Percentiles rank a stretch among this genome's conserved stretches.
phyloP scores from a whole-genome alignment of 106 monocot species.

The Phalaenopsis aphrodite region DNA sequence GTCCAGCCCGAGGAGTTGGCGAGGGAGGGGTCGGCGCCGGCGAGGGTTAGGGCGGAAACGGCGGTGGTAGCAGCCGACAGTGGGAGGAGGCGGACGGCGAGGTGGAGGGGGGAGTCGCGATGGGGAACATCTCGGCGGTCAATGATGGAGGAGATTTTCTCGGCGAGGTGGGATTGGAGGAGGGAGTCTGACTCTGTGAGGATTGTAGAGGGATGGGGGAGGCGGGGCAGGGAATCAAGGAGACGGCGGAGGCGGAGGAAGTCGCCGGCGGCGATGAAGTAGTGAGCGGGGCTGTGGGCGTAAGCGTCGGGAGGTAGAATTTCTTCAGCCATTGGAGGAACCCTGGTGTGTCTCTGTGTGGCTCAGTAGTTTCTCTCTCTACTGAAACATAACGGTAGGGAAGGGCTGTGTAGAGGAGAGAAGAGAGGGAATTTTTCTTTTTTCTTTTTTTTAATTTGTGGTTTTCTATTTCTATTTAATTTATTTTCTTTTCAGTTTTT shows the following conservation, averaged over 20 bases:
- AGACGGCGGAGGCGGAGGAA: constrained; percentile 17
- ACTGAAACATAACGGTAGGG: background rate
- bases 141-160: constrained; percentile 31
- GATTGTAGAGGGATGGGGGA: constrained; percentile 36
- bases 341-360: background rate
- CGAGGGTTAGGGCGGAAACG: constrained; percentile 24
- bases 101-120: constrained; percentile 69
- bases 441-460: background rate
- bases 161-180: constrained; percentile 21
- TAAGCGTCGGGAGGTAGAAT: constrained; percentile 15
- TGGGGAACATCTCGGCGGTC: constrained; percentile 78
- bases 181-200: constrained; percentile 31
- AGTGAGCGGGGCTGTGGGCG: constrained; percentile 64
- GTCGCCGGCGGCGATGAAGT: constrained; percentile 36
- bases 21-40: constrained; percentile 75
- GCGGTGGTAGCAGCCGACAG: constrained; percentile 16
- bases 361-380: constrained; percentile 1
- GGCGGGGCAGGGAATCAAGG: constrained; percentile 43
- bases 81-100: constrained; percentile 58
- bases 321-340: background rate
- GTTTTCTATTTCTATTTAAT: too few relatives aligned
- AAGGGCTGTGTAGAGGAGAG: background rate
- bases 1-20: constrained; percentile 79
- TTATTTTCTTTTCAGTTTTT: too few relatives aligned
- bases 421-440: background rate